phyloP scores from a whole-genome alignment of 2,329 filamentous ascomycete genomes.

The Pezizomycotina sp. region DNA sequence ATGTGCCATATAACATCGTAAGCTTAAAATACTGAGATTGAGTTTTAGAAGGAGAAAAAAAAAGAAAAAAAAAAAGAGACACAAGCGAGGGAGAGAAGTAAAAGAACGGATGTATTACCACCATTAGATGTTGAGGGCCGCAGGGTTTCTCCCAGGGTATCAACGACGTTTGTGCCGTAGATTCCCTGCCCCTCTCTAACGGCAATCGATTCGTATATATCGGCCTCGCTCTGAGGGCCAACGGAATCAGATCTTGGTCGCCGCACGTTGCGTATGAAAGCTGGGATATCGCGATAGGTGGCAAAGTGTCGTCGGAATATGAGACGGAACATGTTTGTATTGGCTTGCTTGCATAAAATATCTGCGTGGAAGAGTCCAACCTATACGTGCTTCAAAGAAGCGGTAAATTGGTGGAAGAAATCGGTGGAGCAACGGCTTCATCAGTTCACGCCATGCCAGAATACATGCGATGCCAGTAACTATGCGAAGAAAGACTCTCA shows the following conservation, averaged over 20 bases:
- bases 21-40: background rate
- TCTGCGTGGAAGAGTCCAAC: slow-evolving; percentile 64
- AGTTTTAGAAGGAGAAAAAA: background rate
- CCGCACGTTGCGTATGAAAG: slow-evolving; percentile 64
- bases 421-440: slow-evolving; percentile 68
- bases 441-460: slow-evolving; percentile 75
- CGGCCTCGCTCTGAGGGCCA: slow-evolving; percentile 86
- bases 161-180: slow-evolving; percentile 25
- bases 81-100: slow-evolving; percentile 1
- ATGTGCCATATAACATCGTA: no score
- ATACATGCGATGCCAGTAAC: slow-evolving; percentile 60
- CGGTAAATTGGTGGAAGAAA: slow-evolving; percentile 74
- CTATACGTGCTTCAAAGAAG: slow-evolving; percentile 60
- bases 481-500: slow-evolving; percentile 43
- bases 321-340: slow-evolving; percentile 65
- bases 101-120: background rate
- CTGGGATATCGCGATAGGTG: slow-evolving; percentile 71
- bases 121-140: slow-evolving; percentile 7
- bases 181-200: slow-evolving; percentile 57
- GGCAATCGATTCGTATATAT: slow-evolving; percentile 87
- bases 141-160: slow-evolving; percentile 26
- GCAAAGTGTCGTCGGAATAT: slow-evolving; percentile 71
- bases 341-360: slow-evolving; percentile 76
- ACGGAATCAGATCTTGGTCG: slow-evolving; percentile 75
- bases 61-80: background rate